phyloP scores from a whole-genome alignment of 1,284 basidiomycete genomes.

The Cryptococcus hybrid region DNA sequence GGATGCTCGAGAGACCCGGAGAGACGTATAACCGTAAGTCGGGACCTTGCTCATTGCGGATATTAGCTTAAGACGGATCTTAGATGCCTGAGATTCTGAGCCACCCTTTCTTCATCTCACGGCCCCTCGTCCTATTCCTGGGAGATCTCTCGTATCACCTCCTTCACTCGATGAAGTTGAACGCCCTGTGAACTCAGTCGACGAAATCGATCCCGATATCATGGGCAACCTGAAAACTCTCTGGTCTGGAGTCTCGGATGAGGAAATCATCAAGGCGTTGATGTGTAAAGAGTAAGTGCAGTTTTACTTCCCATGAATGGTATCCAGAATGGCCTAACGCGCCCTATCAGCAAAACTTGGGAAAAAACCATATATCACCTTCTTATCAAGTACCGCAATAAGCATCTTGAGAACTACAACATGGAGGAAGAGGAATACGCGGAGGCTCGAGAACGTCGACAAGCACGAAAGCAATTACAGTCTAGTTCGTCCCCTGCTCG shows the following conservation, averaged over 20 bases:
- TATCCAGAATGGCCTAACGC: background rate
- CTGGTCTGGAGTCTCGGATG: conserved; percentile 75
- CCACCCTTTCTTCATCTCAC: conserved; percentile 85
- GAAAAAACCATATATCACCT: conserved; percentile 91
- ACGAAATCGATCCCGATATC: conserved; percentile 82
- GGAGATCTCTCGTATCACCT: conserved; percentile 60
- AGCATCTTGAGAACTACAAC: conserved; percentile 64
- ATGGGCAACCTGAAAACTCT: conserved; percentile 86
- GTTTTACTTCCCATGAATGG: background rate
- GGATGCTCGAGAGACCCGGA: conserved; percentile 84
- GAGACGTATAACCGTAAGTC: conserved; percentile 75
- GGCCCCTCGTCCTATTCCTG: conserved; percentile 58
- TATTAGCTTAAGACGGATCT: conserved; percentile 24
- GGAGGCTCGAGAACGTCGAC: conserved; percentile 25
- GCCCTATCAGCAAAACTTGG: conserved; percentile 67
- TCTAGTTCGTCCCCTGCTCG: conserved; percentile 26
- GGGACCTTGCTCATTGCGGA: background rate
- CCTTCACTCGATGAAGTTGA: conserved; percentile 69
- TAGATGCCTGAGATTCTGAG: conserved; percentile 78
- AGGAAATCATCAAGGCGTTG: conserved; percentile 67
- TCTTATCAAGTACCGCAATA: conserved; percentile 71
- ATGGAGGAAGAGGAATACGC: conserved; percentile 54
- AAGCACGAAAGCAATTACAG: conserved; percentile 17
- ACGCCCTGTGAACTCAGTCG: conserved; percentile 59
- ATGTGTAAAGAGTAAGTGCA: conserved; percentile 52